Evolutionary conservation across 805 yeast genomes (phyloP), one percentile per base, ranked within the genome.

Genomic region (Pichia manshurica): DNA sequence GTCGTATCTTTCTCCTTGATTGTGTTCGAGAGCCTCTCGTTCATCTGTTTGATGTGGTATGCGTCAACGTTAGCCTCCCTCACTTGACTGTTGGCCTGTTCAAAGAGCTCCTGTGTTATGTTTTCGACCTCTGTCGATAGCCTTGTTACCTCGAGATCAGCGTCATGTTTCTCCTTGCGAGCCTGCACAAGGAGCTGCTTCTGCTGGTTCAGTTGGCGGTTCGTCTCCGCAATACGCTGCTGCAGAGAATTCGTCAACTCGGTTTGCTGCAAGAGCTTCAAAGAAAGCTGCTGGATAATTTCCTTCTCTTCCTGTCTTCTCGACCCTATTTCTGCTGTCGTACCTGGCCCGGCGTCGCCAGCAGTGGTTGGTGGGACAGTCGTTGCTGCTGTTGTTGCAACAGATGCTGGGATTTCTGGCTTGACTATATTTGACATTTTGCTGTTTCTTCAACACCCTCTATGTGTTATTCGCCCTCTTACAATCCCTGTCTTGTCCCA

Each of bases 1-100:
- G 87, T 74, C 15, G 69, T 63, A 57, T 87, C 88, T 59, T 82
- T 82, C 61, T 88, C 96, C 33, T 71, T 74, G 33, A 86, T 60
- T n/a, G 75, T 75, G 5, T 68, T 70, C 1, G 68, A 56, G 42
- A 85, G 61, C 53, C 75, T 79, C 31, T 74, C 67, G 56, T 84
- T 84, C 54, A 81, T 78, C 43, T 77, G 64, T 55, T 81, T 79
- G 51, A 71, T 71, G 31, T 77, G 79, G 58, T 81, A 74, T 5
- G 82, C 76, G 48, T 82, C 84, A 45, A 79, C 72, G 50, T 86
- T 78, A 0, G 95, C 96, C 52, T 81, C 78, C 42, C 84, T 79
- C 6, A 87, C 96, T 87, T 87, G 86, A 43, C 75, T 74, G 60
- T 87, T 87, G 13, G 96, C 96, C 60, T 88, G 93, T 52, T 79